Evolutionary conservation across 306 rosid genomes (phyloP).

Genomic region (Rubus parviflorus): DNA sequence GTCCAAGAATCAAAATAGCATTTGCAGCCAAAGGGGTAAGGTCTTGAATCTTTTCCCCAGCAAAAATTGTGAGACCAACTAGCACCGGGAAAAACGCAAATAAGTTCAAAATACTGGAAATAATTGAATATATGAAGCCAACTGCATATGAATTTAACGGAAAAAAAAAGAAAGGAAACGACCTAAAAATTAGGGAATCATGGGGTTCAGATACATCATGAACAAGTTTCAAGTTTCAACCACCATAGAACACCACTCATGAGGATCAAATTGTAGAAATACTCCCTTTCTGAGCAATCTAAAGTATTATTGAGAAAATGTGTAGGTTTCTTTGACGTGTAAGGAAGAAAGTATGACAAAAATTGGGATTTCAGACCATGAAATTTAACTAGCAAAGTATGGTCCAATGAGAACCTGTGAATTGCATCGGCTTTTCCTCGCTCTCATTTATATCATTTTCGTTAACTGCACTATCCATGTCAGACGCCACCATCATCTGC

Average conservation of each 20-base stretch:
- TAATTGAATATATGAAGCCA: background rate
- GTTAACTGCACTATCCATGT: constrained; percentile 45
- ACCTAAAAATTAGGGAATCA: too few species aligned
- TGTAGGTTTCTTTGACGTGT: constrained; percentile 1
- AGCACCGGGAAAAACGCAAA: constrained; percentile 26
- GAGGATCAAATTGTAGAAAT: background rate
- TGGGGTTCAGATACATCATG: background rate
- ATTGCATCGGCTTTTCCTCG: constrained; percentile 46
- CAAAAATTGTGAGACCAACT: constrained; percentile 66
- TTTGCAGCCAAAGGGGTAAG: constrained; percentile 61
- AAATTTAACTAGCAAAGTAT: constrained; percentile 26
- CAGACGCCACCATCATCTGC: constrained; percentile 54
- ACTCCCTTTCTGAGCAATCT: background rate
- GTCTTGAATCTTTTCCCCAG: constrained; percentile 79
- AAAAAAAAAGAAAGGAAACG: background rate
- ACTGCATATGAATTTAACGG: background rate
- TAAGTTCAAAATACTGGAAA: background rate
- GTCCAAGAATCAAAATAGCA: constrained; percentile 81
- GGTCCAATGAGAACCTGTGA: constrained; percentile 55
- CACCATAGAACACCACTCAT: constrained; percentile 14
- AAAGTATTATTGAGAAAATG: background rate
- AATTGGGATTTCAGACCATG: background rate
- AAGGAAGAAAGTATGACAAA: background rate
- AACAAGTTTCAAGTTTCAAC: background rate
- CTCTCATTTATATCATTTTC: constrained; percentile 46